Evolutionary conservation across 1,284 basidiomycete species (phyloP), one percentile per base, ranked within the genome.

Genomic region (Mycena citricolor): DNA sequence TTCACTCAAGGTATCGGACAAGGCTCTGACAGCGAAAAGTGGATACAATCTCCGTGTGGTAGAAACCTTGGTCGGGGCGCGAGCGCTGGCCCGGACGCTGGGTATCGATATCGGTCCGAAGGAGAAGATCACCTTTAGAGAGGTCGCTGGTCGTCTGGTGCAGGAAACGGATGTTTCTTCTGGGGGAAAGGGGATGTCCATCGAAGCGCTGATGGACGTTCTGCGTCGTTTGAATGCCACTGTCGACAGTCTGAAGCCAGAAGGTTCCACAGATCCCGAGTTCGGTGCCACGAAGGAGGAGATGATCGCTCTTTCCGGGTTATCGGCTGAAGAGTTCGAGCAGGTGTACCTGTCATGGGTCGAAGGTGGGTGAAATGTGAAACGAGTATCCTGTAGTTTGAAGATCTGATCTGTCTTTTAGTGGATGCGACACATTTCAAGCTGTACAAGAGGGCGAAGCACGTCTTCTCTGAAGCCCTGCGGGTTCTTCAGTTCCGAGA

Each of bases 21-120:
- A 93, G 62, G 81, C 82, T 3, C 74, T 86, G 48, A 79, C 79
- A 31, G 84, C 89, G 2, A 86, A 85, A 52, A 79, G 74, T 38
- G 76, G 82, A 33, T 94, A 94, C 70, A 94, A 94, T 62, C 72
- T 94, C 24, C 85, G 90, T 16, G 90, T 92, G 16, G 85, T 94
- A 14, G 92, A 94, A 65, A 88, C 84, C 0, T 80, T 91, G 21
- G 83, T 82, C 39, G 85, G 81, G 2, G 87, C 90, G 0, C 75
- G 86, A 12, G 71, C 91, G 5, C 74, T 94, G 10, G 79, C 81
- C 0, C 71, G 71, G 20, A 62, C 69, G 5, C 74, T 90, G 25
- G 74, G 70, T 0, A 61, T 85, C 19, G 32, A 59, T 1, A 63
- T 74, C 8, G 68, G 57, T 0, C 38, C 58, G 22, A 67, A 61